These are phyloP conservation scores for Cladophialophora psammophila DNA, from an alignment of 2,329 filamentous ascomycete genomes.

Conservation along the genomic window DNA sequence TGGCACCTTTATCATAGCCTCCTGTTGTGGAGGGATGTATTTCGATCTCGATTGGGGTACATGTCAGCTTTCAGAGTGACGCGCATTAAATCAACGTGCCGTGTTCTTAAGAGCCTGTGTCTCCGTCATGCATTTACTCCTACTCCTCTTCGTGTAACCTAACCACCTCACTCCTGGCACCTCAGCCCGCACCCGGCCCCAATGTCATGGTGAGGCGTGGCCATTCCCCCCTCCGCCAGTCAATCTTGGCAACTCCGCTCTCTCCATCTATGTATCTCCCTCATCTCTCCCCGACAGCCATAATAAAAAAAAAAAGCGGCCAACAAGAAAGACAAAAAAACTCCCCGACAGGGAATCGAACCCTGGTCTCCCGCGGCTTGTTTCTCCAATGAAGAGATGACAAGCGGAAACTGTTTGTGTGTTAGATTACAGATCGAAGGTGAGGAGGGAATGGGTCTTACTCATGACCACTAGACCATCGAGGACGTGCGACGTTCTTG, in stretches of 20 bases:
- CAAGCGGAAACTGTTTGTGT: constrained; percentile 33
- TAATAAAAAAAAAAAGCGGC: neutral
- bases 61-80: too few species aligned
- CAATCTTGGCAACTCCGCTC: too few species aligned
- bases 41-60: neutral
- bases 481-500: constrained; percentile 11
- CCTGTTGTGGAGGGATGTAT: neutral
- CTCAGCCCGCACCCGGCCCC: too few species aligned
- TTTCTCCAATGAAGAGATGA: constrained; percentile 22
- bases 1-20: neutral
- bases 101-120: too few species aligned
- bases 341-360: constrained; percentile 35
- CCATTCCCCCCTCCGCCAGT: too few species aligned
- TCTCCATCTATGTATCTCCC: too few species aligned
- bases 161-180: too few species aligned
- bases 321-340: constrained; percentile 14
- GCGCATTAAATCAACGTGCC: too few species aligned
- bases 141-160: too few species aligned
- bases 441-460: too few species aligned
- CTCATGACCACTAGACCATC: constrained; percentile 38
- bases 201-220: too few species aligned
- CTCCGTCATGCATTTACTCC: too few species aligned
- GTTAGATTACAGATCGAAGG: constrained; percentile 14
- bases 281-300: neutral
- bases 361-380: constrained; percentile 35